Conservation (phyloP, 2,329 filamentous ascomycete genomes). For the Xylariales sp. region DNA sequence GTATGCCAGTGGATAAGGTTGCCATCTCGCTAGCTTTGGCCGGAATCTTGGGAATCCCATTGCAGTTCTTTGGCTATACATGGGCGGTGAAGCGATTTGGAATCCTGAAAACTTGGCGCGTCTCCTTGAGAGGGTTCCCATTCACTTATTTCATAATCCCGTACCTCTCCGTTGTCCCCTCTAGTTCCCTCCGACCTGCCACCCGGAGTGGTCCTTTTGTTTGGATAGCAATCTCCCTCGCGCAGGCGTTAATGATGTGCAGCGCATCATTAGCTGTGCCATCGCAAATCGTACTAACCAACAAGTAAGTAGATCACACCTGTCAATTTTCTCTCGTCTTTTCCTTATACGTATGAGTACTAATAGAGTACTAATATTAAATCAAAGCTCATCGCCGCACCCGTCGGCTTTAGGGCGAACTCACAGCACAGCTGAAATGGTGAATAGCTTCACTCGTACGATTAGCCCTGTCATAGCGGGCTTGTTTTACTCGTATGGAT, state of each 20-base stretch:
- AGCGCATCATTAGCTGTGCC: constrained; percentile 31
- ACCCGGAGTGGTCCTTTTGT: constrained; percentile 22
- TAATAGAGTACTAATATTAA: constrained; percentile 6
- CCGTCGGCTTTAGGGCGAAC: constrained; percentile 31
- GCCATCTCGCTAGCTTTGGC: constrained; percentile 31
- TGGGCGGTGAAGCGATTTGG: constrained; percentile 27
- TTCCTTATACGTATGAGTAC: not conserved
- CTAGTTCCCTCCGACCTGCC: constrained; percentile 24
- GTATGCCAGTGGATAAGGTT: constrained; percentile 27
- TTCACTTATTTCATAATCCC: constrained; percentile 31
- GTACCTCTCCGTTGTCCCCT: constrained; percentile 29
- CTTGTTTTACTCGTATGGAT: constrained; percentile 31
- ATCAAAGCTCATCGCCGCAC: constrained; percentile 24
- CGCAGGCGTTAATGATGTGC: constrained; percentile 29
- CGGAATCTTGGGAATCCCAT: constrained; percentile 29
- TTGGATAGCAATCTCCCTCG: constrained; percentile 29
- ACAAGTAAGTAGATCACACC: constrained; percentile 29
- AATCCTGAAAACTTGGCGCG: constrained; percentile 28
- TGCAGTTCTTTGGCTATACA: constrained; percentile 29
- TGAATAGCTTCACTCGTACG: constrained; percentile 30
- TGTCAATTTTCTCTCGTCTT: not conserved
- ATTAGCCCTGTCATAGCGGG: constrained; percentile 27
- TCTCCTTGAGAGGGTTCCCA: constrained; percentile 32
- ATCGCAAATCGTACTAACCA: constrained; percentile 32
- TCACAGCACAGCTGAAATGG: constrained; percentile 31